Conservation (phyloP, 2,329 filamentous ascomycete species). For the Aschersonia sp. region DNA sequence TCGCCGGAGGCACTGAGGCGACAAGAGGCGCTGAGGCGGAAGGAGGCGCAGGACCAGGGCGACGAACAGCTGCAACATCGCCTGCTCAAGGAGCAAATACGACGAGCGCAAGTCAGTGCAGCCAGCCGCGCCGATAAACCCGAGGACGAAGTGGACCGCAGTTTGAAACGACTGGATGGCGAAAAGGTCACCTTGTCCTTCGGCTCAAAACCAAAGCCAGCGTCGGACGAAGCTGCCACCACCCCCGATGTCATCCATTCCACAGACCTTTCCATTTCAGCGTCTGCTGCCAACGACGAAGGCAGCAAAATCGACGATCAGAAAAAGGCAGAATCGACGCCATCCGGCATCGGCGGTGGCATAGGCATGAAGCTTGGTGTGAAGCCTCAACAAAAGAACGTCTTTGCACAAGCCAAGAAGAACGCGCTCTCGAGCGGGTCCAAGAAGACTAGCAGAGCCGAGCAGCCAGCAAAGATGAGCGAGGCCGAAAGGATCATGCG, state of each 20-base stretch:
- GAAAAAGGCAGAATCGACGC: conserved; percentile 15
- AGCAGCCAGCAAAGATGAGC: conserved; percentile 68
- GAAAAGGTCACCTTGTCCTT: conserved; percentile 64
- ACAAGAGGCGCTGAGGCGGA: conserved; percentile 66
- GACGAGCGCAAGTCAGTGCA: conserved; percentile 46
- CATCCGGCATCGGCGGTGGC: conserved; percentile 14
- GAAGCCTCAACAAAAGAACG: conserved; percentile 60
- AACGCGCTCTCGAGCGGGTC: conserved; percentile 47
- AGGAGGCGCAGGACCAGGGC: conserved; percentile 76
- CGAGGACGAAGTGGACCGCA: conserved; percentile 24
- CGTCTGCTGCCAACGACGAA: conserved; percentile 6
- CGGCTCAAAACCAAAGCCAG: conserved; percentile 26
- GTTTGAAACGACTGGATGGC: conserved; percentile 49
- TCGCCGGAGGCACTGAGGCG: conserved; percentile 71
- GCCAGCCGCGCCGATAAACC: conserved; percentile 23
- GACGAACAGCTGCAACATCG: conserved; percentile 82
- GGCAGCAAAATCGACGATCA: conserved; percentile 2
- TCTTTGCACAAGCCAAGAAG: conserved; percentile 54
- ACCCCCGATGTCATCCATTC: conserved; percentile 3
- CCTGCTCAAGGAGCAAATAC: conserved; percentile 72
- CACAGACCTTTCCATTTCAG: conserved; percentile 8
- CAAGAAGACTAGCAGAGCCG: conserved; percentile 45
- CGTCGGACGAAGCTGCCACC: conserved; percentile 1
- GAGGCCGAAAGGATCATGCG: conserved; percentile 84
- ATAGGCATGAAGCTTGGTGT: conserved; percentile 51